Percentiles rank a stretch among this genome's conserved stretches.
These are phyloP conservation scores for Periglandula ipomoeae DNA, from an alignment of 2,329 filamentous ascomycete genomes.

Conservation along the genomic window DNA sequence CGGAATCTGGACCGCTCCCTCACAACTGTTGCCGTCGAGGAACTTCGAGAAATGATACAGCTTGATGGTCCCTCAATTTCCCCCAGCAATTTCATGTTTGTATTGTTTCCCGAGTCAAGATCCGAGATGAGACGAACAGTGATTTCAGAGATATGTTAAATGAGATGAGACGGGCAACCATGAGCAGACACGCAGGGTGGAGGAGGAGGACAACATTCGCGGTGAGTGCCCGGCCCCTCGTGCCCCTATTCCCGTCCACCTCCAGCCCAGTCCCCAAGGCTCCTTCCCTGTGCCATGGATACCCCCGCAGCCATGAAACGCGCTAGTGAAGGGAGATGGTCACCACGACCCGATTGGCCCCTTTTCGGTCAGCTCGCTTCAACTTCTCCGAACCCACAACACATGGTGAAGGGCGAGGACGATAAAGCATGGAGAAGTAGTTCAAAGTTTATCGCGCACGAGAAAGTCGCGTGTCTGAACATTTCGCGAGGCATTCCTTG, in stretches of 20 bases:
- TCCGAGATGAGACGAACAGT: slow-evolving; percentile 1
- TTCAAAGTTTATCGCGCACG: too few species aligned
- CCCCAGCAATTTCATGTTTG: neutral
- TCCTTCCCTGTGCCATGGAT: neutral
- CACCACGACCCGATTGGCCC: neutral
- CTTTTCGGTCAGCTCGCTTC: neutral
- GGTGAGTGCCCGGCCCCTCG: neutral
- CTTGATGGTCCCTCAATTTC: too few species aligned
- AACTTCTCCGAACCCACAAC: neutral
- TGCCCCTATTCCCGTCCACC: neutral
- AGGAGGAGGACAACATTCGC: neutral
- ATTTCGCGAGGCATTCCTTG: too few species aligned
- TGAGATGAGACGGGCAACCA: too few species aligned
- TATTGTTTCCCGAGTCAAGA: neutral
- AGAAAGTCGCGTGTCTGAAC: too few species aligned
- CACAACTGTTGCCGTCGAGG: too few species aligned
- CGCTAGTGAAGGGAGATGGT: neutral
- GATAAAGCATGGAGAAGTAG: too few species aligned
- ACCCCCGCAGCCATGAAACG: neutral
- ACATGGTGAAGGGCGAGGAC: too few species aligned
- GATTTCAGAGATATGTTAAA: neutral
- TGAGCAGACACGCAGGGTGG: too few species aligned
- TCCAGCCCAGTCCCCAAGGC: neutral
- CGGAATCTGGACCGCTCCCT: too few species aligned
- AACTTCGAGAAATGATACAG: too few species aligned